phyloP scores from a whole-genome alignment of 164 flowering plant genomes.

The Chimonanthus praecox region DNA sequence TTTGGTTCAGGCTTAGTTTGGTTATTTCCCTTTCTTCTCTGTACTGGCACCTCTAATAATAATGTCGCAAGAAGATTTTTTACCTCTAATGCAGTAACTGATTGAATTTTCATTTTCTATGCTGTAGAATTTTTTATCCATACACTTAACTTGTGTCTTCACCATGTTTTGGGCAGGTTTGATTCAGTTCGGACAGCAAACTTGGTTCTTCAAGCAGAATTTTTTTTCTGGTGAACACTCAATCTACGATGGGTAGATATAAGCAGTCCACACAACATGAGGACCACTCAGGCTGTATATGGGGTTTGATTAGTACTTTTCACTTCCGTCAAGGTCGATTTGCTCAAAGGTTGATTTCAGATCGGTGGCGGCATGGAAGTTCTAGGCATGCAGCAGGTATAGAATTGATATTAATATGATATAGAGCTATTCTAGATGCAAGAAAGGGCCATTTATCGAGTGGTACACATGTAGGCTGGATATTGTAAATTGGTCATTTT shows the following conservation, averaged over 20 bases:
- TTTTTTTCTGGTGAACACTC: not conserved
- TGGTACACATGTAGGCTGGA: not conserved
- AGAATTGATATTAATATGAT: slow-evolving; percentile 4
- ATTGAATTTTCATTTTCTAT: not conserved
- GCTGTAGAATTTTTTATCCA: not conserved
- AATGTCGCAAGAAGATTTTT: no score
- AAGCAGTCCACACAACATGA: slow-evolving; percentile 31
- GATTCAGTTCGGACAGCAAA: not conserved
- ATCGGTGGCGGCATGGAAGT: slow-evolving; percentile 33
- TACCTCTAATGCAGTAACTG: not conserved
- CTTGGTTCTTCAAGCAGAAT: not conserved
- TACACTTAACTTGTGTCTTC: not conserved
- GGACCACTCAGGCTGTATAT: slow-evolving; percentile 66
- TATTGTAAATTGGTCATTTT: not conserved
- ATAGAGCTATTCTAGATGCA: not conserved
- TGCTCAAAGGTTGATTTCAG: slow-evolving; percentile 49
- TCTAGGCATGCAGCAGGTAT: slow-evolving; percentile 41
- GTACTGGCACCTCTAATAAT: not conserved
- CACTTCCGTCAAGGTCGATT: slow-evolving; percentile 63
- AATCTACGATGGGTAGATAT: slow-evolving; percentile 39
- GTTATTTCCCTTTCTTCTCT: not conserved
- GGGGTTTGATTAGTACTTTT: slow-evolving; percentile 66
- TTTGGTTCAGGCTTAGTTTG: not conserved
- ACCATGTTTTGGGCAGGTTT: not conserved
- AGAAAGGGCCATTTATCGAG: not conserved